These are phyloP conservation scores for Penicillium sp. DNA, from an alignment of 2,329 filamentous ascomycete genomes.

Conservation along the genomic window DNA sequence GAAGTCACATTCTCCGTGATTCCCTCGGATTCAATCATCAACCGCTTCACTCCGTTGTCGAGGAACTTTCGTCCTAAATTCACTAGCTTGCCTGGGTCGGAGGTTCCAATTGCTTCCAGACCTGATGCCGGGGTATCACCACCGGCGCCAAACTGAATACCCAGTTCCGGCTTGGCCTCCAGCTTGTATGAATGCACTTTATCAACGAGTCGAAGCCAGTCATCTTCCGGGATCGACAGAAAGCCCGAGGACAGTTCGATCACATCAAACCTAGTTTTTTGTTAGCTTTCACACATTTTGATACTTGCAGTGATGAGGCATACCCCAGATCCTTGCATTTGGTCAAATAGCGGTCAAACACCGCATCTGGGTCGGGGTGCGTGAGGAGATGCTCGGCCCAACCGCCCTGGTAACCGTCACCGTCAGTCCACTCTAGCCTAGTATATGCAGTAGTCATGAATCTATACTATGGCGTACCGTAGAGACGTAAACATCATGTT, in stretches of 20 bases:
- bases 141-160: conserved; percentile 62
- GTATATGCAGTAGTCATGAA: background rate
- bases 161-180: conserved; percentile 59
- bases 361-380: conserved; percentile 48
- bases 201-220: conserved; percentile 58
- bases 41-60: conserved; percentile 56
- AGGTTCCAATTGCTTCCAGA: conserved; percentile 54
- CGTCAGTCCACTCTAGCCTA: background rate
- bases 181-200: conserved; percentile 53
- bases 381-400: conserved; percentile 60
- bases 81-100: conserved; percentile 55
- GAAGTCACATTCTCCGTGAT: conserved; percentile 61
- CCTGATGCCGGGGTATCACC: conserved; percentile 56
- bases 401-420: conserved; percentile 46
- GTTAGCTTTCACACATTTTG: background rate
- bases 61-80: conserved; percentile 56
- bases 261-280: conserved; percentile 53
- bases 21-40: conserved; percentile 65
- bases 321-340: conserved; percentile 58
- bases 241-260: conserved; percentile 60
- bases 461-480: conserved; percentile 41
- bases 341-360: conserved; percentile 57
- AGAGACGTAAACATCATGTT: conserved; percentile 57
- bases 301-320: background rate
- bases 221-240: conserved; percentile 57